A percentile compares a stretch with the other conserved stretches of the same genome.
Evolutionary conservation across 495 filamentous ascomycete species (phyloP).

Genomic region (Aspergillus diversus): DNA sequence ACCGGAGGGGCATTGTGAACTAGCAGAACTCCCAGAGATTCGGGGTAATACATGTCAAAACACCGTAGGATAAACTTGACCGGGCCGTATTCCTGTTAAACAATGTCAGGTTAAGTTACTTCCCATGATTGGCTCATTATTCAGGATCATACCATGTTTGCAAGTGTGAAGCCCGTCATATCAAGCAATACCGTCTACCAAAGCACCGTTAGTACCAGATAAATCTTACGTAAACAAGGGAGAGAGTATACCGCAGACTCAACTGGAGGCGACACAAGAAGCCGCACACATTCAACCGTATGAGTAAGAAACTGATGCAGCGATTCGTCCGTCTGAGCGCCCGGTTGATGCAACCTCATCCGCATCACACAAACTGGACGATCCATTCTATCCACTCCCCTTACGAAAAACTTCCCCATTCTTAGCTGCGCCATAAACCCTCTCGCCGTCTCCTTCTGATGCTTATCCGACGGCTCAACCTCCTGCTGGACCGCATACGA

Average conservation of each 20-base stretch:
- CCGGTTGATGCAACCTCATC: constrained; percentile 73
- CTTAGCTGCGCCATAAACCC: constrained; percentile 77
- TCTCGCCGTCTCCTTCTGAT: constrained; percentile 57
- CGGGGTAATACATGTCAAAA: constrained; percentile 94
- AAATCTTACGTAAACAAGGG: neutral
- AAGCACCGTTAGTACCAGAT: neutral
- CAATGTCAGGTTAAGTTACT: no score
- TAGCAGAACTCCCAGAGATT: constrained; percentile 79
- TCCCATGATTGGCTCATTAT: no score
- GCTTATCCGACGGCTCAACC: constrained; percentile 43
- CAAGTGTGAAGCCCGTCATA: constrained; percentile 74
- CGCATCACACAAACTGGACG: constrained; percentile 81
- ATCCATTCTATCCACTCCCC: constrained; percentile 79
- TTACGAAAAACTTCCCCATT: constrained; percentile 85
- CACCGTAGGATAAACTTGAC: constrained; percentile 96
- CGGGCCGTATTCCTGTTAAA: constrained; percentile 75
- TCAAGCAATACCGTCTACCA: constrained; percentile 78
- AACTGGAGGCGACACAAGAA: constrained; percentile 70
- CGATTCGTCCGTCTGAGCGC: constrained; percentile 76
- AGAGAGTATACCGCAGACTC: constrained; percentile 72
- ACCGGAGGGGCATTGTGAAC: constrained; percentile 93
- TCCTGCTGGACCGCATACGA: constrained; percentile 58
- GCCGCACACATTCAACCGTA: constrained; percentile 82
- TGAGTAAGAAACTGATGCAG: constrained; percentile 85
- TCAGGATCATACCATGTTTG: constrained; percentile 85